Evolutionary conservation across 192 early-diverging fungal genomes (phyloP).

Genomic region (Podochytrium sp.): DNA sequence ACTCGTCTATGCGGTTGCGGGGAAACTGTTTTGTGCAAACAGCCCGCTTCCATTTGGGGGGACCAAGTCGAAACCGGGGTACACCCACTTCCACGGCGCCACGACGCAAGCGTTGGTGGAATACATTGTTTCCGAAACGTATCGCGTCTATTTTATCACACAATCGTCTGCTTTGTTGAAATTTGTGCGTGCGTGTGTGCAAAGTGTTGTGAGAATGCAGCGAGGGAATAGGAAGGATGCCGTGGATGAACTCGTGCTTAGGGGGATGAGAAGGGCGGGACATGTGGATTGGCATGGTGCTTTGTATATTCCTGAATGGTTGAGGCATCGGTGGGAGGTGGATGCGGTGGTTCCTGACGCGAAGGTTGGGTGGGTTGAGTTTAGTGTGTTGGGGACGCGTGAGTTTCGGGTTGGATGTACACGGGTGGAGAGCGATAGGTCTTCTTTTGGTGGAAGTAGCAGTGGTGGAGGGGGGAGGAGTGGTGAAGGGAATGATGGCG

Average conservation of each 20-base stretch:
- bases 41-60: not conserved
- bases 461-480: not conserved
- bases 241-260: slow-evolving; percentile 4
- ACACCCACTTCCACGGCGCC: not conserved
- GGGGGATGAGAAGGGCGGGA: not conserved
- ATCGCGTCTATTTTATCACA: not conserved
- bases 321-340: not conserved
- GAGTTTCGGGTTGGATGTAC: not conserved
- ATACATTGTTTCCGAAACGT: not conserved
- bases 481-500: not conserved
- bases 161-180: too few species aligned
- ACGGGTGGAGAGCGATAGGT: too few species aligned
- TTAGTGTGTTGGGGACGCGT: not conserved
- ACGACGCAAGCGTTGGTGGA: not conserved
- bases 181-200: not conserved
- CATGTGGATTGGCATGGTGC: not conserved
- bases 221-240: not conserved
- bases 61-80: slow-evolving; percentile 1
- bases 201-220: not conserved
- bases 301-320: not conserved
- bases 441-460: too few species aligned
- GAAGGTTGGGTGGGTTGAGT: not conserved
- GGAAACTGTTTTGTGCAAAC: not conserved
- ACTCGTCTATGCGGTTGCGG: not conserved
- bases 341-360: not conserved